Base-by-base conservation (phyloP, 495 filamentous ascomycete species). In the Bombardia bombarda region DNA sequence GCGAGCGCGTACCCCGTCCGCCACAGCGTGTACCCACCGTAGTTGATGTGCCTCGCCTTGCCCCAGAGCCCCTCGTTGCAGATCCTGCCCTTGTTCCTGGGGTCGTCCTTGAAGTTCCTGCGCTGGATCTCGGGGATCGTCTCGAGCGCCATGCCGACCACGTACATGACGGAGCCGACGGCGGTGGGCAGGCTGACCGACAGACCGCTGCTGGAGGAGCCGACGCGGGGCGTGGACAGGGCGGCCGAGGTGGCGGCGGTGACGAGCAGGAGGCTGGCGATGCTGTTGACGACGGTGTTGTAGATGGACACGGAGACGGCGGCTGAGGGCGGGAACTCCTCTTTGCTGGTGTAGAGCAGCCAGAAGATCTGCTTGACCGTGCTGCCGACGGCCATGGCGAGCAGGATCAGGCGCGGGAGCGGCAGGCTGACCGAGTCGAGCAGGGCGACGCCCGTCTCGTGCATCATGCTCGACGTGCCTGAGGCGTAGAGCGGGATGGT, bases 31-130 rank as follows among this genome's bases (percentile, higher is more conserved):
- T 76, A 80, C 10, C 60, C 75, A 19, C 67, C 67, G 47, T 81
- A 82, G 34, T 82, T 81, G 52, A 75, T 64, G 43, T 83, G 76
- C n/a, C 74, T 67, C 4, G 74, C 71, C 49, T 69, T 49, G 2
- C 52, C 46, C 64, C 70, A 80, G 22, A 79, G 49, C 1, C 78
- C 79, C 1, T 57, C 66, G 20, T 60, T 66, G 46, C 69, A 79
- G 2, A 71, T 57, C 60, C 73, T 75, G 16, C 75, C 77, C 41
- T 67, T 58, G 54, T 80, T 79, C 46, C 60, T 61, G 6, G 66
- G 57, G 18, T 67, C 58, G 16, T 58, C 46, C 56, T 81, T 81
- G 62, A 81, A 81, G 1, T 32, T 31, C 46, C 61, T 67, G 14
- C 75, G 64, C 58, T 80, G 75, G 8, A 65, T 46, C 57, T 82